Conservation (phyloP, 2,329 filamentous ascomycete genomes). For the Rutstroemia sp. region DNA sequence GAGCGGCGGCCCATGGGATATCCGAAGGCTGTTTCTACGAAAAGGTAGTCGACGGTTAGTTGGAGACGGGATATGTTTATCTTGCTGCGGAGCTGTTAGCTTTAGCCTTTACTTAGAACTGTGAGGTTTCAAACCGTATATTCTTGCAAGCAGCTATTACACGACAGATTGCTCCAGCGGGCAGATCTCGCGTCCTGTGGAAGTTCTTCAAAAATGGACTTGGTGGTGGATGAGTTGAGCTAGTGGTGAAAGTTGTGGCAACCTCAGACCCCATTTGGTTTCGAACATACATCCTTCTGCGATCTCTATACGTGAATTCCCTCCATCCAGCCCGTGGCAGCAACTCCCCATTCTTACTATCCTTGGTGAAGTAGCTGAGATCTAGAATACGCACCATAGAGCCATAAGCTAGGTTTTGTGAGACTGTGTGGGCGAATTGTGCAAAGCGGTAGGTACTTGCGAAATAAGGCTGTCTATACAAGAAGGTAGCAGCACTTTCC, state of each 20-base stretch:
- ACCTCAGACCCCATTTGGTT: neutral
- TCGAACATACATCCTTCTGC: slow-evolving; percentile 5
- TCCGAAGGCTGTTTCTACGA: slow-evolving; percentile 3
- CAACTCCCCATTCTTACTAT: slow-evolving; percentile 5
- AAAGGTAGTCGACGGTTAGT: slow-evolving; percentile 15
- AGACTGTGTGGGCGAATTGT: slow-evolving; percentile 18
- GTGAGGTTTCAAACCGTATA: slow-evolving; percentile 9
- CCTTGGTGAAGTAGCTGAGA: slow-evolving; percentile 15
- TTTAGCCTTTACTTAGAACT: neutral
- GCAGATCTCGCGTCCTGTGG: slow-evolving; percentile 15
- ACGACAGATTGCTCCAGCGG: slow-evolving; percentile 18
- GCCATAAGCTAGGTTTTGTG: slow-evolving; percentile 14
- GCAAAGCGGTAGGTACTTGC: slow-evolving; percentile 22
- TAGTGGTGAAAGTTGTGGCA: neutral
- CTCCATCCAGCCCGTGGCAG: slow-evolving; percentile 17
- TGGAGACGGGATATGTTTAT: slow-evolving; percentile 17
- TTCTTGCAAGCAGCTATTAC: slow-evolving; percentile 18
- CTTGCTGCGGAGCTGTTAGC: slow-evolving; percentile 1
- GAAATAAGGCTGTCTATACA: slow-evolving; percentile 18
- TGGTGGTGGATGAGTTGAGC: slow-evolving; percentile 14
- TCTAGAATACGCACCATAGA: slow-evolving; percentile 17
- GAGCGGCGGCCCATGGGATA: neutral
- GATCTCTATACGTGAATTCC: slow-evolving; percentile 20
- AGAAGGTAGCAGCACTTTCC: slow-evolving; percentile 13
- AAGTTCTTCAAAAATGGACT: slow-evolving; percentile 16